These are phyloP conservation scores for Fusarium chuoi DNA, from an alignment of 2,329 filamentous ascomycete species.

Conservation along the genomic window DNA sequence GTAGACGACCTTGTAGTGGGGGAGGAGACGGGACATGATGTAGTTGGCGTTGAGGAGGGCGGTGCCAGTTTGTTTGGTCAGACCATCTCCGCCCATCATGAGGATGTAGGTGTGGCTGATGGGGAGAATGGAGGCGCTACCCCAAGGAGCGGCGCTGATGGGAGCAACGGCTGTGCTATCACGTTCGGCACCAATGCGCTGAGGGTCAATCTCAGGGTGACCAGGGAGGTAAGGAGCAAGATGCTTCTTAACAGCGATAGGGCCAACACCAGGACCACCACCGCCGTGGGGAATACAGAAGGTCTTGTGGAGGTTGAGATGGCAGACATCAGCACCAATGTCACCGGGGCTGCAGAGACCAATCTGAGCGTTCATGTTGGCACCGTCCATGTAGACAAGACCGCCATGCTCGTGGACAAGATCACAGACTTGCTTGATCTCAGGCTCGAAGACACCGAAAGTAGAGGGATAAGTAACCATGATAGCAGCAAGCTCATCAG, in stretches of 20 bases:
- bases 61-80: slow-evolving; percentile 90
- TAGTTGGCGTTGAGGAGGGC: slow-evolving; percentile 97
- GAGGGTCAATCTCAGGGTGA: slow-evolving; percentile 43
- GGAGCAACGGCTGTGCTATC: slow-evolving; percentile 59
- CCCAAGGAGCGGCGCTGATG: slow-evolving; percentile 72
- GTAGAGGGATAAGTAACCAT: slow-evolving; percentile 98
- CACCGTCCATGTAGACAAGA: slow-evolving; percentile 99
- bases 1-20: slow-evolving; percentile 91
- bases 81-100: slow-evolving; percentile 80
- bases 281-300: slow-evolving; percentile 98
- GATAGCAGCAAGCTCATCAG: slow-evolving; percentile 86
- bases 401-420: slow-evolving; percentile 89
- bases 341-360: slow-evolving; percentile 93
- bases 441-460: slow-evolving; percentile 92
- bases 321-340: slow-evolving; percentile 97
- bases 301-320: slow-evolving; percentile 97
- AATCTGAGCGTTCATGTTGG: slow-evolving; percentile 98
- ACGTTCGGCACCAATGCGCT: slow-evolving; percentile 53
- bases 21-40: slow-evolving; percentile 86
- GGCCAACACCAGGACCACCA: slow-evolving; percentile 91
- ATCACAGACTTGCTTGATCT: slow-evolving; percentile 85
- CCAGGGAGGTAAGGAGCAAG: slow-evolving; percentile 74
- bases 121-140: slow-evolving; percentile 89
- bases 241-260: slow-evolving; percentile 89
- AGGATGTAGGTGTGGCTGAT: slow-evolving; percentile 97